Base-by-base conservation (phyloP, 805 yeast species). In the Zygosaccharomyces pseudorouxii region DNA sequence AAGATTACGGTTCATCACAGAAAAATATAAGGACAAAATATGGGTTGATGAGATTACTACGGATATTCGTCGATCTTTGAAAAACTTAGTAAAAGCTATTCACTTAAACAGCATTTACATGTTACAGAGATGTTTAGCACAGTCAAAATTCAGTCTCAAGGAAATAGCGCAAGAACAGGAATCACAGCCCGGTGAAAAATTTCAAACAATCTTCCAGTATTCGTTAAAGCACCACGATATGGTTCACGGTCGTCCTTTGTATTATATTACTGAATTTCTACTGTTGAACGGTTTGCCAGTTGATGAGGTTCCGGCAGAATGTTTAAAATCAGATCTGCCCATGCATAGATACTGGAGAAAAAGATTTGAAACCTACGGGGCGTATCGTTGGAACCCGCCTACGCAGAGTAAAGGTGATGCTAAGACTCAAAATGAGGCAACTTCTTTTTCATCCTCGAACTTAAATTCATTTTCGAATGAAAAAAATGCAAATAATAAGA, bases 21-120 rank as follows among this genome's bases (percentile, higher is more conserved):
- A 76, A 37, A 90, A 90, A 65, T 90, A 90, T 61, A 71, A 73
- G 22, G 68, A 66, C 4, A 79, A 78, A 63, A 70, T 66, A 36
- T 89, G 65, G 40, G 53, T 48, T 25, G 43, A 38, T 38, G 53
- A 51, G 30, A 28, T 48, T 7, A 36, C 44, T 25, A 52, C 55
- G 27, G 49, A 42, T 25, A 48, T 41, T 16, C 50, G 52, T 16
- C 48, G 53, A 25, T 57, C 65, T 5, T 67, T 71, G 47, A 71
- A 70, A 42, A 57, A 65, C 2, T 59, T 82, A 27, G 71, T 82
- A n/a, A 73, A 73, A 49, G 79, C 82, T 0, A 71, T 82, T 2
- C 78, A 76, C 46, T 65, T 71, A 22, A 77, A 80, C 40, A 73
- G 79, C 47, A 60, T 63, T 16, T 49, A 51, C 47, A 45, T 52